phyloP scores from a whole-genome alignment of 208 protist species.

The Acanthamoeba triangularis region DNA sequence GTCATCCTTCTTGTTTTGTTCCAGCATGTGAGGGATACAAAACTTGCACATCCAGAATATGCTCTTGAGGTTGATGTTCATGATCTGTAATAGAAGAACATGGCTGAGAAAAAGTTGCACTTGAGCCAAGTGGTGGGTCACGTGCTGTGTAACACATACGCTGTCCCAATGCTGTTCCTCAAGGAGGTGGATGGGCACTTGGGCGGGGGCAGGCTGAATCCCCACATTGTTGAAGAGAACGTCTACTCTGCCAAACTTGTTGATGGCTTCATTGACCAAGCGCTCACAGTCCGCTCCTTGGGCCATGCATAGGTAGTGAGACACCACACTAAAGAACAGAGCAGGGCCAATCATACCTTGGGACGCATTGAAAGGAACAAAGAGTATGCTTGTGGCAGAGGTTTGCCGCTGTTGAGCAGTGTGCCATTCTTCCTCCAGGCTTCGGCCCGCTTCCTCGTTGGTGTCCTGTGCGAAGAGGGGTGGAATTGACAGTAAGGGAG shows the following conservation, averaged over 20 bases:
- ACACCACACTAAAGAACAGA: background rate
- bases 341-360: background rate
- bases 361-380: background rate
- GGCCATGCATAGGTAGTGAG: background rate
- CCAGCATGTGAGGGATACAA: conserved; percentile 6
- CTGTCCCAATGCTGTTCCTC: conserved; percentile 22
- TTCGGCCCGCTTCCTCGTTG: background rate
- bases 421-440: background rate
- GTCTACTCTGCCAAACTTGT: background rate
- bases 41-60: conserved; percentile 57
- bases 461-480: background rate
- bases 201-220: background rate
- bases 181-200: conserved; percentile 35
- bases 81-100: background rate
- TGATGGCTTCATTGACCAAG: background rate
- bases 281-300: conserved; percentile 11
- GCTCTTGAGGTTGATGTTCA: conserved; percentile 15
- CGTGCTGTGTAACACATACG: background rate
- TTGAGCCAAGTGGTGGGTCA: too few relatives aligned
- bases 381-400: background rate
- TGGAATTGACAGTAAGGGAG: background rate
- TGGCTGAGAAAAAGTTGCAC: background rate
- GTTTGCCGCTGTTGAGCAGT: background rate
- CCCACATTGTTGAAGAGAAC: conserved; percentile 62
- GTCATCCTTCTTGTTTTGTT: background rate